Evolutionary conservation across 768 basidiomycete species (phyloP).

Genomic region (Pleurotus citrinopileatus): DNA sequence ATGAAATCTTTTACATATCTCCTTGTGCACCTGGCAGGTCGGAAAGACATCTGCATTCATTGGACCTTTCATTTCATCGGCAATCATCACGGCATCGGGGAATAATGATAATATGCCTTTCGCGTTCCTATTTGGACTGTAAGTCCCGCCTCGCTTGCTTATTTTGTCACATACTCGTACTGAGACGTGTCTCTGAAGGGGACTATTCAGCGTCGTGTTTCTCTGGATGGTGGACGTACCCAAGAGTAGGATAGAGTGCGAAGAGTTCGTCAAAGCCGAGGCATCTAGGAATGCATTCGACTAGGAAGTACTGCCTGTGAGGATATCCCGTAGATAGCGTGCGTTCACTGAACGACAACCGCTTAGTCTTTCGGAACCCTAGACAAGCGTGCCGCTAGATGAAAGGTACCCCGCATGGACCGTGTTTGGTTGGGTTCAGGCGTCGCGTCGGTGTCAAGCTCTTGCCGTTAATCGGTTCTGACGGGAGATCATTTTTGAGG

Average conservation of each 20-base stretch:
- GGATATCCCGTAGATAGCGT: not conserved
- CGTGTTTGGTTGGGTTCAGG: too few relatives aligned
- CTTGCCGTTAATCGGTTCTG: not conserved
- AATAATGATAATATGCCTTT: constrained; percentile 78
- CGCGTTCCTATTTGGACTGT: constrained; percentile 70
- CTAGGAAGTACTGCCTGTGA: not conserved
- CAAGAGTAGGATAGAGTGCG: constrained; percentile 63
- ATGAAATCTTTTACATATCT: not conserved
- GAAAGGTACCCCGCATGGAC: too few relatives aligned
- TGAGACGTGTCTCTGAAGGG: constrained; percentile 28
- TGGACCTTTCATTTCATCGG: constrained; percentile 71
- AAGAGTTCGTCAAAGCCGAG: constrained; percentile 59
- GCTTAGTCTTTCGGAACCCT: too few relatives aligned
- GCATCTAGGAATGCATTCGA: constrained; percentile 32
- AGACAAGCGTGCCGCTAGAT: too few relatives aligned
- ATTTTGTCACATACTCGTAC: too few relatives aligned
- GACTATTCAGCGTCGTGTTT: constrained; percentile 52
- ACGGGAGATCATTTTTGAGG: not conserved
- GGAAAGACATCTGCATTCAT: constrained; percentile 79
- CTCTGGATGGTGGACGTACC: constrained; percentile 61
- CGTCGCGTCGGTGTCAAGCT: too few relatives aligned
- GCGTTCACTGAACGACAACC: too few relatives aligned
- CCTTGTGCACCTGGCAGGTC: constrained; percentile 33
- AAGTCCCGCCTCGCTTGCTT: constrained; percentile 23
- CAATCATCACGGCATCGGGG: constrained; percentile 64